Percentiles rank a stretch among this genome's conserved stretches.
phyloP scores from a whole-genome alignment of 495 filamentous ascomycete species.

The Daldinia loculata region DNA sequence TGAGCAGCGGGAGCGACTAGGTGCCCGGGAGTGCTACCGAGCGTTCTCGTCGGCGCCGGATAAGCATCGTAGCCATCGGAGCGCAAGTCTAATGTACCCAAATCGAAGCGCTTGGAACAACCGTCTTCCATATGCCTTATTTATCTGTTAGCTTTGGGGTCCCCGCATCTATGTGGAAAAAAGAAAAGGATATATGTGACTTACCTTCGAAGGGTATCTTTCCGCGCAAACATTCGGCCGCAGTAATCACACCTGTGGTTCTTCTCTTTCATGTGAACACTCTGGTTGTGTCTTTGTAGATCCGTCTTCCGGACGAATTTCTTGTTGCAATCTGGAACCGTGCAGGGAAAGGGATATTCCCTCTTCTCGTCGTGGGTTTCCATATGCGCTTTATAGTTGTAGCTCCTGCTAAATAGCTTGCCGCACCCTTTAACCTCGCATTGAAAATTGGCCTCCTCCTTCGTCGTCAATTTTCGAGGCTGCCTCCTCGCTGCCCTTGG shows the following conservation, averaged over 20 bases:
- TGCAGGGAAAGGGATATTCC: conserved; percentile 75
- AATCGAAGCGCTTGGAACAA: conserved; percentile 76
- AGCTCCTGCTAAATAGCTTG: conserved; percentile 82
- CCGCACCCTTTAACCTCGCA: conserved; percentile 78
- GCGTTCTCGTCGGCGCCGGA: conserved; percentile 36
- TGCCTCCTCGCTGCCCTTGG: conserved; percentile 53
- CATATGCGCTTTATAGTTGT: conserved; percentile 91
- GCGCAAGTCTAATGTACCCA: conserved; percentile 56
- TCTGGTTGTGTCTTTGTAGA: conserved; percentile 80
- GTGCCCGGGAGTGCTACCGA: conserved; percentile 43
- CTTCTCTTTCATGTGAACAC: conserved; percentile 80
- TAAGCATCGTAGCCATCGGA: conserved; percentile 52
- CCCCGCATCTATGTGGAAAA: neutral
- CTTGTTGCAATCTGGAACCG: conserved; percentile 69
- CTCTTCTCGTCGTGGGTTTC: conserved; percentile 85
- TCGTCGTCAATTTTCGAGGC: conserved; percentile 69
- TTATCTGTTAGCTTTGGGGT: conserved; percentile 30
- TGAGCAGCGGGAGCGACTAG: conserved; percentile 41
- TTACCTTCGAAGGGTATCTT: conserved; percentile 84
- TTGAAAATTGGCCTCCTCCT: conserved; percentile 77
- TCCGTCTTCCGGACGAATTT: conserved; percentile 87
- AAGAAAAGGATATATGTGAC: conserved; percentile 28
- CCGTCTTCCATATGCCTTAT: conserved; percentile 78
- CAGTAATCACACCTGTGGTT: conserved; percentile 77
- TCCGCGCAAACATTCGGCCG: conserved; percentile 76